Evolutionary conservation across 164 flowering plant species (phyloP).

Genomic region (Houttuynia cordata): DNA sequence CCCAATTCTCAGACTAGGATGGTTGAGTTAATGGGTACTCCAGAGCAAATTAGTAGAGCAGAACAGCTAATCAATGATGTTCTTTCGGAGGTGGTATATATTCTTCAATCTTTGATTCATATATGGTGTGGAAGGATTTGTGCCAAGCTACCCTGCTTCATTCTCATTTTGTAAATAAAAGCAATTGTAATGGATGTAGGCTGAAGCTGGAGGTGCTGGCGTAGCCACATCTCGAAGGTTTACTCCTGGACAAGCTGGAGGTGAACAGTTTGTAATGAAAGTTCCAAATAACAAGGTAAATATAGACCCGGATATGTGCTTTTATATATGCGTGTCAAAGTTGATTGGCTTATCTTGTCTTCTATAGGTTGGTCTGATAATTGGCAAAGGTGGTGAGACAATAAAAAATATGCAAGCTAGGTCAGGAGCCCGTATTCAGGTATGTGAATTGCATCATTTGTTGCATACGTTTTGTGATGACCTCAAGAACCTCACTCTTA

Average conservation of each 20-base stretch:
- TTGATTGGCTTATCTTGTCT: not conserved
- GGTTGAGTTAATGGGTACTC: conserved; percentile 88
- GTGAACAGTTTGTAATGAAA: conserved; percentile 49
- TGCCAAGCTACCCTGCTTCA: not conserved
- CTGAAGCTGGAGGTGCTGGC: conserved; percentile 75
- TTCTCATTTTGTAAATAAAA: no score
- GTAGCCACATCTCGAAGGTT: conserved; percentile 30
- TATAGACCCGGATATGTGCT: not conserved
- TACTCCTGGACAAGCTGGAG: conserved; percentile 32
- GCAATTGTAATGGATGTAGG: conserved; percentile 21
- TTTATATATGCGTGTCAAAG: not conserved
- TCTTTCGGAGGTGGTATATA: conserved; percentile 56
- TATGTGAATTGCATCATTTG: conserved; percentile 7
- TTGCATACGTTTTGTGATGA: not conserved
- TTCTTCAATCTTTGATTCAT: not conserved
- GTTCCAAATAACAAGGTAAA: conserved; percentile 72
- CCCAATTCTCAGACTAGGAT: conserved; percentile 46
- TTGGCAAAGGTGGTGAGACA: conserved; percentile 96
- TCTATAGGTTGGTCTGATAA: conserved; percentile 80
- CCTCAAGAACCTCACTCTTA: no score
- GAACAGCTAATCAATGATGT: conserved; percentile 83
- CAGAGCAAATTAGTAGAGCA: conserved; percentile 77
- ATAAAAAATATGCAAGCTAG: conserved; percentile 79
- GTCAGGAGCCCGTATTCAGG: conserved; percentile 95
- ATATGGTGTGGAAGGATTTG: not conserved